Evolutionary conservation across 176 grass and related monocot genomes (phyloP), one percentile per base, ranked within the genome.

Genomic region (Rhynchospora breviuscula): DNA sequence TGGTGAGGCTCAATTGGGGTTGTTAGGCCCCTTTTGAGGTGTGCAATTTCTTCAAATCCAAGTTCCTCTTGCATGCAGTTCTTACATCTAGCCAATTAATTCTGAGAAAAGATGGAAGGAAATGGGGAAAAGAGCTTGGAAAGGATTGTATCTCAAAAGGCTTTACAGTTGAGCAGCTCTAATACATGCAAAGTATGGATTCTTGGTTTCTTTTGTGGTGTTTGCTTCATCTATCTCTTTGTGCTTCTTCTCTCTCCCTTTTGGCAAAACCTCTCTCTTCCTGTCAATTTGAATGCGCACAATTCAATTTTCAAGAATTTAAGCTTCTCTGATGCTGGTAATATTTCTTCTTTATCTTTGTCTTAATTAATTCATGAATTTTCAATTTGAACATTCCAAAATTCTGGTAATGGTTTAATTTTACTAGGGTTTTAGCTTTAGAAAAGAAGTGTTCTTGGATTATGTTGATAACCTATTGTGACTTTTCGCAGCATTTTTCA

Each of bases 141-240:
- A 63, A 89, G 80, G 82, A 56, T 58, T 19, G 29, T 89, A 26
- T 93, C 90, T 46, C 78, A 87, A 78, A 96, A 85, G 78, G 87
- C 89, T 12, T 57, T 96, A 79, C 87, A 84, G 67, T 71, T 63
- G 9, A 84, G 88, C 59, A 89, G 75, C 63, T 91, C 88, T 18
- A 80, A 64, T 59, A 46, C 87, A 45, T 89, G 85, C 78, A 96
- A 86, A 44, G 59, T 53, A 49, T 91, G 90, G 79, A 63, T 83
- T 25, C 4, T 89, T 78, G 89, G 93, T 21, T 96, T 96, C 89
- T 86, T 96, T 73, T 96, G 68, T 25, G 88, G 85, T n/a, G 76
- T 96, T 48, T 88, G 93, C 85, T 54, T 89, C 18, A 68, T 62
- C 3, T 88, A 89, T 59, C 43, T 89, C 7, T 68, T 91, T 65